Evolutionary conservation across 2,329 filamentous ascomycete species (phyloP), one percentile per base, ranked within the genome.

Genomic region (Chalara sp.): DNA sequence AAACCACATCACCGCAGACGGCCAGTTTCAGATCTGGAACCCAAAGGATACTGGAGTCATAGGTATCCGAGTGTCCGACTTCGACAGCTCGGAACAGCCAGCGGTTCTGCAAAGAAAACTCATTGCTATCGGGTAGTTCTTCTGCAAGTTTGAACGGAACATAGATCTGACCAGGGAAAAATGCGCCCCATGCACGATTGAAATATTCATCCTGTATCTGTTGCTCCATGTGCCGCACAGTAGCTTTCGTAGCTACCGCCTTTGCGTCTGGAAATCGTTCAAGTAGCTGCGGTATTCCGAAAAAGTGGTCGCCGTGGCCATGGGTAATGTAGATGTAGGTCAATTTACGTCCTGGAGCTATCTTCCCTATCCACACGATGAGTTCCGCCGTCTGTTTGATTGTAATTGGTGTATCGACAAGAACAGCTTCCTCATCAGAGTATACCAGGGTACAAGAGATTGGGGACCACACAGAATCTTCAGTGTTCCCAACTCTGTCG

Each of bases 241-340:
- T 47, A 12, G 33, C 42, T 28, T 43, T 51, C n/a, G 63, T 65
- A 0, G 64, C 56, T 5, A 67, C 21, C 7, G 47, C 37, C 32
- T 30, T 32, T 5, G 42, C 44, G 12, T 43, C 50, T 0, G 69
- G 67, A 33, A 65, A 72, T 1, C 57, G 59, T 21, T 59, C 51
- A 3, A 54, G 28, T 5, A 72, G 49, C 6, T 58, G 45, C 0
- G 63, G 50, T 11, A 66, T 51, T 43, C 67, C 67, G 47, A 71
- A 67, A 53, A 61, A 72, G 54, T 73, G 70, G 55, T 72, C 69
- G 12, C 62, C 68, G 40, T 72, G 69, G n/a, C 66, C 67, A 44
- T 72, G 69, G 0, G 70, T 72, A 46, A 70, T 66, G 56, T 70
- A 72, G 41, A 72, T 67, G 44, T 64, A 63, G 5, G 52, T 53